Evolutionary conservation across 768 basidiomycete species (phyloP).

Genomic region (Cytidiella melzeri): DNA sequence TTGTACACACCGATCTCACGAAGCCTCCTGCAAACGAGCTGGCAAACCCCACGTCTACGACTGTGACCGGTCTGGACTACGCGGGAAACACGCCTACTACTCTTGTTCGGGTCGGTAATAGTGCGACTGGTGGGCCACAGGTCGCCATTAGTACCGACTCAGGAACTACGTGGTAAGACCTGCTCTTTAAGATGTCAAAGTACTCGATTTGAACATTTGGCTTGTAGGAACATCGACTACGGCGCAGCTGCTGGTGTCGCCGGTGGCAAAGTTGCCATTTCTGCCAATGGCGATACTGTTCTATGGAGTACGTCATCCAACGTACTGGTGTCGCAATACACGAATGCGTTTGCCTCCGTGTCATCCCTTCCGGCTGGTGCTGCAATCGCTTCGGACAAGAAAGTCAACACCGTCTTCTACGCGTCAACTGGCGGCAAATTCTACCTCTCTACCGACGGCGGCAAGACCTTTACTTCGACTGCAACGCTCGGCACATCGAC

Average conservation of each 20-base stretch:
- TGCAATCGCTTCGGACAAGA: constrained; percentile 60
- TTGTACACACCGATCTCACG: constrained; percentile 41
- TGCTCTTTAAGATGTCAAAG: constrained; percentile 20
- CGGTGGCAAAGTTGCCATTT: constrained; percentile 32
- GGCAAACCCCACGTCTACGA: constrained; percentile 36
- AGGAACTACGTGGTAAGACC: constrained; percentile 50
- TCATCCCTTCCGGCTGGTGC: constrained; percentile 45
- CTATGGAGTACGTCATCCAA: constrained; percentile 48
- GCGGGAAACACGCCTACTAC: constrained; percentile 45
- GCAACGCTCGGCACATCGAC: constrained; percentile 41
- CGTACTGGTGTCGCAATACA: constrained; percentile 48
- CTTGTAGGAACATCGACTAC: constrained; percentile 4
- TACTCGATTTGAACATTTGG: not conserved
- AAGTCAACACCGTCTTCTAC: constrained; percentile 51
- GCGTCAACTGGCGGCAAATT: constrained; percentile 49
- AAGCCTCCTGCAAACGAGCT: constrained; percentile 35
- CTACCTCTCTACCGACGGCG: constrained; percentile 56
- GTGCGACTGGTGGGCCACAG: constrained; percentile 31
- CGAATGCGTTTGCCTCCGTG: constrained; percentile 43
- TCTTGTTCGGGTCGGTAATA: constrained; percentile 45
- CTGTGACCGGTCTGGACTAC: constrained; percentile 46
- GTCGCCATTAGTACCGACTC: constrained; percentile 53
- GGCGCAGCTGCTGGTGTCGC: constrained; percentile 1
- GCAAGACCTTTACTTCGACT: constrained; percentile 43
- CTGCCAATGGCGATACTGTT: constrained; percentile 52